Evolutionary conservation across 352 stramenopile genomes (phyloP).

Genomic region (Phytophthora kernoviae): DNA sequence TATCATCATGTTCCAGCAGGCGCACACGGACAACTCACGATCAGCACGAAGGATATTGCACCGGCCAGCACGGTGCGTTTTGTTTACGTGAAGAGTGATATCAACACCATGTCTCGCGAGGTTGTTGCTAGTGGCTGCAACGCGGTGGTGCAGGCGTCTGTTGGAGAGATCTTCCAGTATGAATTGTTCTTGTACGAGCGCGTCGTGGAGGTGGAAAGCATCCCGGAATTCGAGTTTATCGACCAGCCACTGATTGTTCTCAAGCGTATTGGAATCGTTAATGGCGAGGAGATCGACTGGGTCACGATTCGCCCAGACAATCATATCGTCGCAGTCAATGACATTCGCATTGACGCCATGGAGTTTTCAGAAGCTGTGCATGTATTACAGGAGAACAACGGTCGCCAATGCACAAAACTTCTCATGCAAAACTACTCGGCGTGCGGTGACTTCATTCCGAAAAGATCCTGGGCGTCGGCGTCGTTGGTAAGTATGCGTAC

Average conservation of each 20-base stretch:
- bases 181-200: constrained; percentile 88
- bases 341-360: constrained; percentile 86
- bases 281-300: constrained; percentile 82
- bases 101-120: constrained; percentile 83
- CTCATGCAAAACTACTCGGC: constrained; percentile 90
- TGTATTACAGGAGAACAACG: constrained; percentile 87
- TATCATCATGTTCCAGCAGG: constrained; percentile 77
- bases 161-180: constrained; percentile 90
- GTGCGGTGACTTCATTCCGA: constrained; percentile 87
- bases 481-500: constrained; percentile 83
- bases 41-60: constrained; percentile 74
- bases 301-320: constrained; percentile 79
- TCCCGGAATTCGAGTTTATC: constrained; percentile 87
- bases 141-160: constrained; percentile 78
- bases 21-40: constrained; percentile 72
- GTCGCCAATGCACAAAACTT: constrained; percentile 84
- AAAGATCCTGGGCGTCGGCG: constrained; percentile 83
- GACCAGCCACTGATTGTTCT: constrained; percentile 86
- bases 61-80: constrained; percentile 77
- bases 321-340: constrained; percentile 88
- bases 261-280: constrained; percentile 84
- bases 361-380: constrained; percentile 78
- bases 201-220: constrained; percentile 88
- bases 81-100: constrained; percentile 88
- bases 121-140: constrained; percentile 89